Evolutionary conservation across 148 eudicot species (phyloP).

Genomic region (Talinum fruticosum): DNA sequence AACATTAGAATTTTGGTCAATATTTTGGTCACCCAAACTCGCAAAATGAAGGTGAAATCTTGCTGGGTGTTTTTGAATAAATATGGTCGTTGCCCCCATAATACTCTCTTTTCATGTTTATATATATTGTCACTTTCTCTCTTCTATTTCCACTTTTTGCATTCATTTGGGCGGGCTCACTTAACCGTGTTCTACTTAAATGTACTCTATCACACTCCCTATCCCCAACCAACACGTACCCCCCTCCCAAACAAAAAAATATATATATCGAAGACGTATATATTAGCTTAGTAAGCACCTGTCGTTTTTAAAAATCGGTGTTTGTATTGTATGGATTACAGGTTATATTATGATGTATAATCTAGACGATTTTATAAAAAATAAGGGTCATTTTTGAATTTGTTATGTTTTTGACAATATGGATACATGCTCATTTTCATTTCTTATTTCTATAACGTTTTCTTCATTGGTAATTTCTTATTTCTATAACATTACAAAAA

Average conservation of each 20-base stretch:
- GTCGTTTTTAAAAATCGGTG: too few relatives aligned
- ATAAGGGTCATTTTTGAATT: too few relatives aligned
- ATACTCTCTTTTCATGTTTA: not conserved
- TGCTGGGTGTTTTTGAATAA: not conserved
- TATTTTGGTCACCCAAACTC: not conserved
- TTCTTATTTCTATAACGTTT: too few relatives aligned
- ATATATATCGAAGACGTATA: too few relatives aligned
- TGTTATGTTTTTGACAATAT: too few relatives aligned
- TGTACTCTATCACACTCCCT: not conserved
- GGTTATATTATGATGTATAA: too few relatives aligned
- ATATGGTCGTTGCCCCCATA: not conserved
- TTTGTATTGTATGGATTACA: too few relatives aligned
- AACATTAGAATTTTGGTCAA: not conserved
- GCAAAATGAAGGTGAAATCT: not conserved
- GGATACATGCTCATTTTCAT: too few relatives aligned
- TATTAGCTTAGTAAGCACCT: too few relatives aligned
- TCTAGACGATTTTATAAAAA: too few relatives aligned
- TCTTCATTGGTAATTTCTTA: too few relatives aligned
- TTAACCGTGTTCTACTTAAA: not conserved
- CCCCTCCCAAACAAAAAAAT: not conserved
- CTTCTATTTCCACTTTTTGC: not conserved
- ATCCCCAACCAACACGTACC: not conserved
- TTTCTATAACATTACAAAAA: too few relatives aligned
- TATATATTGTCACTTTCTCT: not conserved
- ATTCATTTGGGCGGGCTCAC: conserved; percentile 1